Percentiles rank a stretch among this genome's conserved stretches.
Evolutionary conservation across 768 basidiomycete genomes (phyloP).

Genomic region (Leccinum rimulosum): DNA sequence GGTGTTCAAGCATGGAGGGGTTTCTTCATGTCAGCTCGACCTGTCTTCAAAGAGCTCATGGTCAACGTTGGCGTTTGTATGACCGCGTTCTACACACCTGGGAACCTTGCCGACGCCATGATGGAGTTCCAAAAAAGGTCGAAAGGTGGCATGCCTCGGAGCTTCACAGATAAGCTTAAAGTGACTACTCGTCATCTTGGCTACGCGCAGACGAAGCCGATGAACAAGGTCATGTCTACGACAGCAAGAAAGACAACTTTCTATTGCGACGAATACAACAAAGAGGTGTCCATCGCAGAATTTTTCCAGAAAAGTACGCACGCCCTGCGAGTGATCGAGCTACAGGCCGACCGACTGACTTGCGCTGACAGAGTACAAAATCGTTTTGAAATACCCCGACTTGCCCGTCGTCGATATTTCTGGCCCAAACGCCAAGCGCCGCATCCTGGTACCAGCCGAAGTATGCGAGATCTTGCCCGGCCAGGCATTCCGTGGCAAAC

Average conservation of each 20-base stretch:
- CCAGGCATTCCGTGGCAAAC: constrained; percentile 58
- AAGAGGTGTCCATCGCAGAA: constrained; percentile 51
- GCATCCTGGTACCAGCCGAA: constrained; percentile 61
- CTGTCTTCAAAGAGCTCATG: constrained; percentile 46
- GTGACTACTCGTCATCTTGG: constrained; percentile 57
- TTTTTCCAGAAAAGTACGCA: constrained; percentile 63
- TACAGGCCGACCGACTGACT: constrained; percentile 6
- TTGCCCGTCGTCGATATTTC: constrained; percentile 58
- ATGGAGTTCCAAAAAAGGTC: constrained; percentile 43
- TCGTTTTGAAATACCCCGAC: constrained; percentile 46
- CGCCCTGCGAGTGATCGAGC: not conserved
- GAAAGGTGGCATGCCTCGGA: constrained; percentile 41
- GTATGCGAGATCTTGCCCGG: constrained; percentile 63
- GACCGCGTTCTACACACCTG: constrained; percentile 54
- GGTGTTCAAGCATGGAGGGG: constrained; percentile 47
- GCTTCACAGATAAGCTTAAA: constrained; percentile 52
- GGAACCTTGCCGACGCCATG: constrained; percentile 62
- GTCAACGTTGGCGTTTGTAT: constrained; percentile 55
- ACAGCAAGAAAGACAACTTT: constrained; percentile 52
- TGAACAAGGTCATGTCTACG: constrained; percentile 37
- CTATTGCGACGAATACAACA: constrained; percentile 54
- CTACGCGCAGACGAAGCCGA: constrained; percentile 48
- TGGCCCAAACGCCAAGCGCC: constrained; percentile 27
- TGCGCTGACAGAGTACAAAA: constrained; percentile 51
- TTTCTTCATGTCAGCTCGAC: constrained; percentile 51